Percentiles rank a stretch among this genome's conserved stretches.
phyloP scores from a whole-genome alignment of 148 eudicot species.

The Tetragonia tetragonoides region DNA sequence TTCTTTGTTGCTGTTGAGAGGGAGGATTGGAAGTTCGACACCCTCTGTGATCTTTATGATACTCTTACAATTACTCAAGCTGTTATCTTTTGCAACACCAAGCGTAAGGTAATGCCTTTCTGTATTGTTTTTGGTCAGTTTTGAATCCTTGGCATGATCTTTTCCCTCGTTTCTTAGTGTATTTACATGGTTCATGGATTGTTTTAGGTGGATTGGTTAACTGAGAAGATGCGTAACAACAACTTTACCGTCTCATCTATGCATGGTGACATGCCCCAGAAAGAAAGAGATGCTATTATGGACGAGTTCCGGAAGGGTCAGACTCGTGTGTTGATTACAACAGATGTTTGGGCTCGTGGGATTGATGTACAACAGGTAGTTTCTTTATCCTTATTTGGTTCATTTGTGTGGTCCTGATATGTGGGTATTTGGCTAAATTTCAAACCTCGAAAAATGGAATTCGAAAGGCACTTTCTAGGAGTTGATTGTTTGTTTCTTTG shows the following conservation, averaged over 20 bases:
- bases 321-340: slow-evolving; percentile 92
- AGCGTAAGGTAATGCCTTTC: slow-evolving; percentile 58
- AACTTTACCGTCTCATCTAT: slow-evolving; percentile 94
- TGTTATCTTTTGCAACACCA: slow-evolving; percentile 95
- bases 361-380: slow-evolving; percentile 95
- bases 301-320: slow-evolving; percentile 69
- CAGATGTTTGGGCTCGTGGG: slow-evolving; percentile 99
- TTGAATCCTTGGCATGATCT: background rate
- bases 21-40: slow-evolving; percentile 98
- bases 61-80: slow-evolving; percentile 96
- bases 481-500: background rate
- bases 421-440: background rate
- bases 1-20: slow-evolving; percentile 95
- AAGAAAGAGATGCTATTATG: slow-evolving; percentile 98
- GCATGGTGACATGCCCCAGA: slow-evolving; percentile 99
- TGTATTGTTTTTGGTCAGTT: background rate
- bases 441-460: background rate
- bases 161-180: background rate
- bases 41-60: slow-evolving; percentile 90
- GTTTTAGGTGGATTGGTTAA: slow-evolving; percentile 88
- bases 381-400: background rate
- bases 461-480: background rate
- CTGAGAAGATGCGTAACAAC: slow-evolving; percentile 87
- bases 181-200: background rate
- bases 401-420: background rate